Base-by-base conservation (phyloP, 352 stramenopile genomes). In the Phytopythium mirpurense region DNA sequence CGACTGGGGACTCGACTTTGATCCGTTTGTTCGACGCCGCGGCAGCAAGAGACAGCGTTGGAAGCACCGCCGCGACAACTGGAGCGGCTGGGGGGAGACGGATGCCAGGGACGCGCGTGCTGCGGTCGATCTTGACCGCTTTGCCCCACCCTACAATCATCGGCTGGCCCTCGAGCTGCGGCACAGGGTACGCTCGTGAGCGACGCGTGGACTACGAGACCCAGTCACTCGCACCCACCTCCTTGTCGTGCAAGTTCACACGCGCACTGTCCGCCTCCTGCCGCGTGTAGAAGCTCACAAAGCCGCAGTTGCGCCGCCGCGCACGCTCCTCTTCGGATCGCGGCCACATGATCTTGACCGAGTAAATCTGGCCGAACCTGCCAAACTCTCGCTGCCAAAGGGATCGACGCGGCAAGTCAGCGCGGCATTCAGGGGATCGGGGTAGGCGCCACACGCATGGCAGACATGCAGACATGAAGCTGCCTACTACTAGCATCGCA, bases 271-370 rank as follows among this genome's bases (percentile, higher is more conserved):
- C 88, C 10, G 90, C 90, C 53, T 96, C 80, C 21, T 62, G 42
- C 15, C 88, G 73, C 40, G 87, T 60, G 62, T 86, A 90, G 57
- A 98, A 99, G 62, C 86, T 98, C 24, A 99, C 94, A 75, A 99
- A 99, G 27, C 89, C 95, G 24, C 85, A 96, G 61, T 98, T 97
- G 14, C 93, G 77, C 44, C 82, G 87, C 34, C 94, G 83, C 18
- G 68, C 65, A 45, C 87, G 68, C 67, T 99, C 96, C 64, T 98
- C 93, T 36, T 96, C 81, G 0, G 86, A 97, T 26, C 96, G 78
- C n/a, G 96, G 95, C 95, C 95, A 99, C 96, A 99, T 99, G 65
- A 99, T 96, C 67, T 99, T 99, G 37, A 99, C 81, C 35, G 88
- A 98, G 73, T 97, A 92, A 27, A 98, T 78, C 37, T 93, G 74